A percentile compares a stretch with the other conserved stretches of the same genome.
Conservation (phyloP, 2,329 filamentous ascomycete species). For the Metarhizium sp. region DNA sequence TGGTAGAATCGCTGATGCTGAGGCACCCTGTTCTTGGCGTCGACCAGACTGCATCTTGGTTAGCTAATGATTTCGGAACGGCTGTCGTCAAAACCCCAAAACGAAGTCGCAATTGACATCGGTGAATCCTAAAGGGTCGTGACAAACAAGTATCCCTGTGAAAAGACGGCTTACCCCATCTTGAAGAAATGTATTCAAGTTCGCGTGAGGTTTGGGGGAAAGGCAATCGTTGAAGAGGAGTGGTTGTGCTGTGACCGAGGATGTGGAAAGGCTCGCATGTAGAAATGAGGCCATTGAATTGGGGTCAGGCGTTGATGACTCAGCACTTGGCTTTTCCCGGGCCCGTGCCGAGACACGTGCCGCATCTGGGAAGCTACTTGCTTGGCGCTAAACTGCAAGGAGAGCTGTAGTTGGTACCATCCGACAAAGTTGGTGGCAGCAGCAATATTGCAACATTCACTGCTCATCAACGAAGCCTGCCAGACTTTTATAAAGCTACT, state of each 20-base stretch:
- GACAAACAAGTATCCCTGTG: no score
- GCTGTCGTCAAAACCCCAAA: not conserved
- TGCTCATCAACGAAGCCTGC: not conserved
- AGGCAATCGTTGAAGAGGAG: constrained; percentile 14
- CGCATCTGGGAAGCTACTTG: not conserved
- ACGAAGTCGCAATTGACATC: not conserved
- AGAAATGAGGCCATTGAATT: constrained; percentile 31
- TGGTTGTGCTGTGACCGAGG: constrained; percentile 16
- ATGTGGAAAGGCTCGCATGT: constrained; percentile 18
- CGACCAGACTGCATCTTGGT: constrained; percentile 41
- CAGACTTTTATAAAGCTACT: not conserved
- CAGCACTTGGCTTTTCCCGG: constrained; percentile 15
- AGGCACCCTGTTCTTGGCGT: constrained; percentile 70
- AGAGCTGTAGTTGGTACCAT: not conserved
- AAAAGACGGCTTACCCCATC: constrained; percentile 28
- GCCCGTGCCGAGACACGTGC: not conserved
- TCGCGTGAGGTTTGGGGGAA: constrained; percentile 12
- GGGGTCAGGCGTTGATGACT: constrained; percentile 23
- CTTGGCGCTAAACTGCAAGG: not conserved
- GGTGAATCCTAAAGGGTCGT: not conserved
- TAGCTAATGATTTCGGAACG: constrained; percentile 5
- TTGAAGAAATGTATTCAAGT: constrained; percentile 21
- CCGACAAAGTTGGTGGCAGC: not conserved
- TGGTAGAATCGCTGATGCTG: constrained; percentile 68
- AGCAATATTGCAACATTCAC: not conserved